Conservation (phyloP, 306 rosid species). For the Alnus rubra region DNA sequence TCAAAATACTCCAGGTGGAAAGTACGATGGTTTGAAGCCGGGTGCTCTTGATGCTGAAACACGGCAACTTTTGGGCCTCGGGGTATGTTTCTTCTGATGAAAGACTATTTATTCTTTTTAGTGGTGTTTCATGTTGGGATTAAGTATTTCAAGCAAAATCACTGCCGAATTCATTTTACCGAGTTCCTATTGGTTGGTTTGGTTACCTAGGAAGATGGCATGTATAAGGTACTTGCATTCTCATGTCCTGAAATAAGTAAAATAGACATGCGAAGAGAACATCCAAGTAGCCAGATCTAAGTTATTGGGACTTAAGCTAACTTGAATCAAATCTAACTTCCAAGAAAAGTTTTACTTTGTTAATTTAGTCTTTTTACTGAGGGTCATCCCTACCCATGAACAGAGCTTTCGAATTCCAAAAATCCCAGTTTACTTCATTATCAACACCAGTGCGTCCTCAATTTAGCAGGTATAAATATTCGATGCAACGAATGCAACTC, state of each 20-base stretch:
- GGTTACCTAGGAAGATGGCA: background rate
- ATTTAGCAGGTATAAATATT: background rate
- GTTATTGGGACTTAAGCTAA: background rate
- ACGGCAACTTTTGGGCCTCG: constrained; percentile 73
- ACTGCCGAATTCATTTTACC: background rate
- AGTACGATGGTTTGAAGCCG: constrained; percentile 85
- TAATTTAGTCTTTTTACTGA: background rate
- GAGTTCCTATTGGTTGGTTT: background rate
- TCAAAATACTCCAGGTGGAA: constrained; percentile 83
- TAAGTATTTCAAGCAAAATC: background rate
- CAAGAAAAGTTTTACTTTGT: background rate
- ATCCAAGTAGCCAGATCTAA: background rate
- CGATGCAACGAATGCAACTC: background rate
- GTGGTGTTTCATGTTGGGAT: constrained; percentile 23
- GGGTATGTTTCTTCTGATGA: constrained; percentile 47
- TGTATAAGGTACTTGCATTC: background rate
- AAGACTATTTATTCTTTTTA: constrained; percentile 11
- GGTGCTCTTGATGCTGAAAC: constrained; percentile 83
- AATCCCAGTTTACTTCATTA: background rate
- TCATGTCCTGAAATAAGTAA: background rate
- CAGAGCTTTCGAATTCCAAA: background rate
- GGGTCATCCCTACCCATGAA: background rate
- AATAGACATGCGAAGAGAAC: background rate
- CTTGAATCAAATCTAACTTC: background rate
- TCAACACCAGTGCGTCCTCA: background rate